These are phyloP conservation scores for Scheffersomyces ergatensis DNA, from an alignment of 805 yeast species.

Conservation along the genomic window DNA sequence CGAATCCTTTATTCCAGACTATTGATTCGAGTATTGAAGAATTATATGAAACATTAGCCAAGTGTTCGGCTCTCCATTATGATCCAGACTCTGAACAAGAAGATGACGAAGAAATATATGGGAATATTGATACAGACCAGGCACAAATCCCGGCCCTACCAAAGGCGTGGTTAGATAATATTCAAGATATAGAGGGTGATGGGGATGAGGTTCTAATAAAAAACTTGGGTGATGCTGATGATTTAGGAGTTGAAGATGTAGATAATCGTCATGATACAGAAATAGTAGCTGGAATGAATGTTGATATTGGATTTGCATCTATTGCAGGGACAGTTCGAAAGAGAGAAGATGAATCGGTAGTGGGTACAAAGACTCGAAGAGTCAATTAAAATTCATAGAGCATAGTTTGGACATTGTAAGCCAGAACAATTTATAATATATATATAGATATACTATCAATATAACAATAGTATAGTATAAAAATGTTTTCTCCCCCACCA, in stretches of 20 bases:
- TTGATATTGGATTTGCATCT: conserved; percentile 36
- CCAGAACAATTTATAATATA: not conserved
- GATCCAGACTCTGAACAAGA: conserved; percentile 27
- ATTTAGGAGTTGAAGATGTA: conserved; percentile 21
- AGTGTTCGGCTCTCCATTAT: conserved; percentile 37
- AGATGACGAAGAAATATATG: conserved; percentile 4
- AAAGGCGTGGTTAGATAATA: conserved; percentile 15
- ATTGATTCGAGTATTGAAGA: conserved; percentile 6
- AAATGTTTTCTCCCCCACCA: no score
- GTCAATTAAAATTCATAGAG: not conserved
- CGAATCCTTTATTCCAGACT: conserved; percentile 9
- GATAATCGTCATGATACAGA: conserved; percentile 14
- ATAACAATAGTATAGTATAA: no score
- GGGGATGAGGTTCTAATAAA: conserved; percentile 6
- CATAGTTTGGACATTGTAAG: not conserved
- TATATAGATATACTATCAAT: no score
- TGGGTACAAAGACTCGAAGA: conserved; percentile 8
- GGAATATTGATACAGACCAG: not conserved
- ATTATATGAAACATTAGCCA: conserved; percentile 31
- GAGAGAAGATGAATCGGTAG: conserved; percentile 18
- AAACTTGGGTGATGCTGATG: conserved; percentile 37
- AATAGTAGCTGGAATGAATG: conserved; percentile 38
- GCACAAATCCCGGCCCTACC: conserved; percentile 15
- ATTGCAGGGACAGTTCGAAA: conserved; percentile 32
- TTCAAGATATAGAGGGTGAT: conserved; percentile 3